Percentiles rank a stretch among this genome's conserved stretches.
phyloP scores from a whole-genome alignment of 768 basidiomycete genomes.

The Suillus plorans region DNA sequence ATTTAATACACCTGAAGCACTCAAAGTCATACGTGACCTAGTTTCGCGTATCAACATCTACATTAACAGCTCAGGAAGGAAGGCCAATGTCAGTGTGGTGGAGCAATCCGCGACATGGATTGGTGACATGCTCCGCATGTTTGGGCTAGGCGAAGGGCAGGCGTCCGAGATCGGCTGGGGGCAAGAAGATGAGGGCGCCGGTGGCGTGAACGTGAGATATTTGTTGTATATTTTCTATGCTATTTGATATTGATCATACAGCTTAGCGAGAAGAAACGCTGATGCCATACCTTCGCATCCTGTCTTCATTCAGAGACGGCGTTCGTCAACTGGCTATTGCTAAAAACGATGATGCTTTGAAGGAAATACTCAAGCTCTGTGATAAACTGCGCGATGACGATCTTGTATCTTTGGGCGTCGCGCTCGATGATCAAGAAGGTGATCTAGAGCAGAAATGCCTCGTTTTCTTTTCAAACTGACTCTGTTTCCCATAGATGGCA shows the following conservation, averaged over 20 bases:
- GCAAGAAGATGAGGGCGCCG: constrained; percentile 44
- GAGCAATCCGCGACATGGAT: constrained; percentile 68
- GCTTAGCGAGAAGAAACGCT: constrained; percentile 77
- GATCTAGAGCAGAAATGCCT: constrained; percentile 16
- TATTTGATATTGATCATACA: constrained; percentile 2
- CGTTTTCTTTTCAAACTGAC: neutral
- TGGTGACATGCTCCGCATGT: constrained; percentile 71
- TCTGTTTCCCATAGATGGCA: constrained; percentile 63
- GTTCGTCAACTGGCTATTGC: constrained; percentile 81
- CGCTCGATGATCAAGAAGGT: constrained; percentile 97
- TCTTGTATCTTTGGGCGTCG: constrained; percentile 91
- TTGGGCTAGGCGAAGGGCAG: constrained; percentile 76
- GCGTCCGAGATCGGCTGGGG: constrained; percentile 84
- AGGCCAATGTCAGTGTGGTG: constrained; percentile 61
- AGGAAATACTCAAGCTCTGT: constrained; percentile 82
- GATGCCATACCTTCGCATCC: constrained; percentile 82
- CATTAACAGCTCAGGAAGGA: constrained; percentile 63
- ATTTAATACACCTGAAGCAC: constrained; percentile 89
- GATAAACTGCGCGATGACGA: constrained; percentile 90
- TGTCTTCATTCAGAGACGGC: constrained; percentile 91
- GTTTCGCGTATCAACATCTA: constrained; percentile 88
- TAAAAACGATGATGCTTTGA: constrained; percentile 60
- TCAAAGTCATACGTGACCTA: constrained; percentile 75
- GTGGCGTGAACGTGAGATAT: constrained; percentile 45
- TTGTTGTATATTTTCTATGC: constrained; percentile 3